These are phyloP conservation scores for Pachysandra terminalis DNA, from an alignment of 164 flowering plant species.

Conservation along the genomic window DNA sequence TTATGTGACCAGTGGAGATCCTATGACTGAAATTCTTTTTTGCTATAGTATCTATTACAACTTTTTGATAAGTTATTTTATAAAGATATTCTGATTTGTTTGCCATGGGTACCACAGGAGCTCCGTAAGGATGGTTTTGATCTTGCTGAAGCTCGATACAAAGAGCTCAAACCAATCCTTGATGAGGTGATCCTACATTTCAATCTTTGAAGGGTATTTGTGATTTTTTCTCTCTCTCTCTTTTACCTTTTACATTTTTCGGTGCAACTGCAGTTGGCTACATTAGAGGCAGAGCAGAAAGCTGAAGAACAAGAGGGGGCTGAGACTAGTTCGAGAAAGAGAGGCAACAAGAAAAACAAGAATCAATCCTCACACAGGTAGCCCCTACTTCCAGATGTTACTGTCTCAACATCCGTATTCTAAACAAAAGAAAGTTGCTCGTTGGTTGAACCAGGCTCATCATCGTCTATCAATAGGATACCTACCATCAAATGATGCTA, in stretches of 20 bases:
- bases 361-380: conserved; percentile 26
- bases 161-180: conserved; percentile 91
- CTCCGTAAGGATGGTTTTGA: conserved; percentile 98
- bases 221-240: background rate
- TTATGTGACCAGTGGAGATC: no score
- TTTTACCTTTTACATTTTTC: background rate
- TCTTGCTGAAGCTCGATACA: conserved; percentile 84
- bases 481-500: no score
- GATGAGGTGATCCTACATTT: conserved; percentile 69
- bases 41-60: no score
- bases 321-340: conserved; percentile 70
- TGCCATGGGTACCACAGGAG: conserved; percentile 40
- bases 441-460: background rate
- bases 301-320: conserved; percentile 85
- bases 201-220: background rate
- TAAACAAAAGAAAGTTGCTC: background rate
- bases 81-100: no score
- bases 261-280: conserved; percentile 51
- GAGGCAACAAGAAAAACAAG: conserved; percentile 63
- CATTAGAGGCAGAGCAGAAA: conserved; percentile 89
- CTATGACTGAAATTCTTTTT: no score
- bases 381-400: background rate
- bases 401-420: background rate
- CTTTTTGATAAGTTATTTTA: no score
- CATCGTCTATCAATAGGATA: no score